These are phyloP conservation scores for Clitocybe nebularis DNA, from an alignment of 1,284 basidiomycete genomes.

Conservation along the genomic window DNA sequence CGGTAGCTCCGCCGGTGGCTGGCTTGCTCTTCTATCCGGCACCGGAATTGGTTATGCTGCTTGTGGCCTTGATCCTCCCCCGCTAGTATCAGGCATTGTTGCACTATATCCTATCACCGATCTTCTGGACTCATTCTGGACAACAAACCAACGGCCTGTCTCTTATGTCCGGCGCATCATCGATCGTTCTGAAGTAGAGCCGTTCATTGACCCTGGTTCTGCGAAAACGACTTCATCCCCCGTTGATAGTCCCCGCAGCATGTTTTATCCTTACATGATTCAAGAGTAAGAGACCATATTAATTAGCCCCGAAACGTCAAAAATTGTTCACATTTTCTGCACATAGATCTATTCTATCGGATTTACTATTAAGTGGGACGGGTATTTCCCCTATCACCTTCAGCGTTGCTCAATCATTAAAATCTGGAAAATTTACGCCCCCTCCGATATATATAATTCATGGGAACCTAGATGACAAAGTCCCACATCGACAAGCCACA, in stretches of 20 bases:
- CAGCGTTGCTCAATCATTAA: constrained; percentile 25
- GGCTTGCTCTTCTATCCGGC: constrained; percentile 29
- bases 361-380: constrained; percentile 29
- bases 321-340: neutral
- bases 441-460: constrained; percentile 33
- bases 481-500: constrained; percentile 27
- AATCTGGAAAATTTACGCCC: constrained; percentile 20
- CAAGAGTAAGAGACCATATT: constrained; percentile 35
- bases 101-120: constrained; percentile 35
- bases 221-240: constrained; percentile 23
- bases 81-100: constrained; percentile 26
- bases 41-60: constrained; percentile 31
- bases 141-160: constrained; percentile 29
- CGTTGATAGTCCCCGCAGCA: constrained; percentile 23
- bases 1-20: constrained; percentile 36
- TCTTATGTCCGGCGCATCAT: constrained; percentile 29
- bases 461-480: constrained; percentile 31
- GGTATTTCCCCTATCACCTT: constrained; percentile 24
- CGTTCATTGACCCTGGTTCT: constrained; percentile 26
- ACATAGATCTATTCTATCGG: constrained; percentile 24
- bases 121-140: constrained; percentile 32
- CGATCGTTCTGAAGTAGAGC: constrained; percentile 23
- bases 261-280: constrained; percentile 36
- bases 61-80: constrained; percentile 25
- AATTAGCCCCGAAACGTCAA: too few relatives aligned